Evolutionary conservation across 129 eudicot genomes (phyloP).

Genomic region (Pseudognaphalium luteoalbum): DNA sequence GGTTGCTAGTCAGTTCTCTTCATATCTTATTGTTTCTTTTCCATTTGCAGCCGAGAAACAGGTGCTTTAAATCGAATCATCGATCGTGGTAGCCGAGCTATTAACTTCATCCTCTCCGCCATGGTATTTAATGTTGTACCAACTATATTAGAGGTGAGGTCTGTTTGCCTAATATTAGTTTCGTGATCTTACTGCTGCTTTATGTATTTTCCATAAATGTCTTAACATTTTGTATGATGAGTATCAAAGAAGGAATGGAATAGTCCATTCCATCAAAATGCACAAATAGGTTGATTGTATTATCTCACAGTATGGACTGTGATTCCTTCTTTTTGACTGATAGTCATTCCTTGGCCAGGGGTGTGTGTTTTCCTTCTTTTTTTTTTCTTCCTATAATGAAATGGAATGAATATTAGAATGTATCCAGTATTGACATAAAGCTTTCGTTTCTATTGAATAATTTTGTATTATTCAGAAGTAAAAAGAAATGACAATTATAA

Average conservation of each 20-base stretch:
- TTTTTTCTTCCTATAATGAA: not conserved
- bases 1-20: slow-evolving; percentile 19
- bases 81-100: slow-evolving; percentile 99
- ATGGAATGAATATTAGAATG: not conserved
- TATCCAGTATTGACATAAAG: not conserved
- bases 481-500: not conserved
- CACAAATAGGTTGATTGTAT: not conserved
- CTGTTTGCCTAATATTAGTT: slow-evolving; percentile 9
- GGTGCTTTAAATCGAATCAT: slow-evolving; percentile 88
- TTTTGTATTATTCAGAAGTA: not conserved
- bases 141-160: slow-evolving; percentile 83
- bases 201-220: not conserved
- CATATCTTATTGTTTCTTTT: slow-evolving; percentile 14
- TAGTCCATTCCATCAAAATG: not conserved
- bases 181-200: not conserved
- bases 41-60: slow-evolving; percentile 81
- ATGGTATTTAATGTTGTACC: slow-evolving; percentile 99
- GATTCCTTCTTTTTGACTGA: not conserved
- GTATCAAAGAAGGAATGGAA: not conserved
- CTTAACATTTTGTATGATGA: not conserved
- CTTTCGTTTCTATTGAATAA: not conserved
- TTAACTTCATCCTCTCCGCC: slow-evolving; percentile 84
- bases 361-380: not conserved
- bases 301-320: not conserved
- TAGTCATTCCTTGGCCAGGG: not conserved